phyloP scores from a whole-genome alignment of 2,329 filamentous ascomycete species.

The Chalaropsis ovoidea region DNA sequence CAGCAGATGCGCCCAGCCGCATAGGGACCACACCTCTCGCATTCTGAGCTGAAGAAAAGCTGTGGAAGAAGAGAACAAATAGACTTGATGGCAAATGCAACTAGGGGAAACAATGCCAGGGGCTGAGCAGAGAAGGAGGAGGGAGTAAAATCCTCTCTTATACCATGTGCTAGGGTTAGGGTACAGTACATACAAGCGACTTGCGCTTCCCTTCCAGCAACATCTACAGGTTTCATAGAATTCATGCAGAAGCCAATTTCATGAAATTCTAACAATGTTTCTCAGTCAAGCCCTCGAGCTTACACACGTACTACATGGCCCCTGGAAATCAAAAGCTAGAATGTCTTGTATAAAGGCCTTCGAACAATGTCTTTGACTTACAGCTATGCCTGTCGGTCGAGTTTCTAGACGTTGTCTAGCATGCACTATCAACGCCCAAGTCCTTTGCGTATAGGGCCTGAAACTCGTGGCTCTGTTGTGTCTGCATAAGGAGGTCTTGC shows the following conservation, averaged over 20 bases:
- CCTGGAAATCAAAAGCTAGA: not conserved
- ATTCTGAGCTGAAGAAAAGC: not conserved
- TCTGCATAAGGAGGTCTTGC: not conserved
- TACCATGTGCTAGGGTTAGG: no score
- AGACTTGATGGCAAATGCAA: not conserved
- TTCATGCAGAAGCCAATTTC: constrained; percentile 17
- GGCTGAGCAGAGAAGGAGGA: not conserved
- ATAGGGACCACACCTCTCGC: not conserved
- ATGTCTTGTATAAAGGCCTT: not conserved
- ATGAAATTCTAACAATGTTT: not conserved
- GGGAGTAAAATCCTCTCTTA: no score
- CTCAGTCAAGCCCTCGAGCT: not conserved
- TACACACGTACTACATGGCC: not conserved
- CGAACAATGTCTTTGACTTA: not conserved
- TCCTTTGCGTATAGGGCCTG: not conserved
- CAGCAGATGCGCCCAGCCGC: not conserved
- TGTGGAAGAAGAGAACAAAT: not conserved
- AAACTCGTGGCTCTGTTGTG: not conserved
- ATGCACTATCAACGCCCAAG: not conserved
- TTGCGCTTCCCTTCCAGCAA: not conserved
- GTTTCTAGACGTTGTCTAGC: not conserved
- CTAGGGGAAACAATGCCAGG: not conserved
- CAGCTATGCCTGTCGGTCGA: not conserved
- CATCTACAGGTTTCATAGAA: constrained; percentile 11
- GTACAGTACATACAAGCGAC: no score